These are phyloP conservation scores for Paraleonurus japonicus DNA, from an alignment of 257 asterid species.

Conservation along the genomic window DNA sequence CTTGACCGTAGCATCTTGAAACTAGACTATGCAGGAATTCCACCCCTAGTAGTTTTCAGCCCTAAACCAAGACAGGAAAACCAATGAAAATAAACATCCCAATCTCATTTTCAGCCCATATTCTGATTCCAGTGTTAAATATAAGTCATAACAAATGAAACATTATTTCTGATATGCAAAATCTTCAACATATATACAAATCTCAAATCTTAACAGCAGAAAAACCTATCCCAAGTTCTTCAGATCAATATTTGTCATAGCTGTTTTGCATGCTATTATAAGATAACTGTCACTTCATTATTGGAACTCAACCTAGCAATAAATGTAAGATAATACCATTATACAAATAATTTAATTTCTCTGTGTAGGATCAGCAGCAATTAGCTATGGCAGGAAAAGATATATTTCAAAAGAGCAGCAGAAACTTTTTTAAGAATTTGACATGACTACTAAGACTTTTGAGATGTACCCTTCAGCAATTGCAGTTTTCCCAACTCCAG, in stretches of 20 bases:
- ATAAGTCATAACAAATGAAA: not conserved
- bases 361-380: conserved; percentile 4
- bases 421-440: conserved; percentile 1
- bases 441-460: not conserved
- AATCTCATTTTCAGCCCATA: not conserved
- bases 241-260: not conserved
- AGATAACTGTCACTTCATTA: not conserved
- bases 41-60: not conserved
- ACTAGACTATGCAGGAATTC: not conserved
- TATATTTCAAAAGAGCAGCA: not conserved
- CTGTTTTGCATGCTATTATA: not conserved
- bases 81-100: not conserved
- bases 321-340: not conserved
- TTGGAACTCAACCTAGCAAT: conserved; percentile 1
- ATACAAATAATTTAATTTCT: not conserved
- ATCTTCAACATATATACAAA: not conserved
- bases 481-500: conserved; percentile 99
- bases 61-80: not conserved
- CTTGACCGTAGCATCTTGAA: conserved; percentile 11
- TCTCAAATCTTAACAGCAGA: not conserved
- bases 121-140: not conserved
- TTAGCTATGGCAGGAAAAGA: not conserved
- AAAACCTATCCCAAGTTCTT: not conserved
- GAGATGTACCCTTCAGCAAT: conserved; percentile 91
- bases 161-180: not conserved